Percentiles rank a stretch among this genome's conserved stretches.
These are phyloP conservation scores for Ilyonectria robusta DNA, from an alignment of 2,329 filamentous ascomycete species.

Conservation along the genomic window DNA sequence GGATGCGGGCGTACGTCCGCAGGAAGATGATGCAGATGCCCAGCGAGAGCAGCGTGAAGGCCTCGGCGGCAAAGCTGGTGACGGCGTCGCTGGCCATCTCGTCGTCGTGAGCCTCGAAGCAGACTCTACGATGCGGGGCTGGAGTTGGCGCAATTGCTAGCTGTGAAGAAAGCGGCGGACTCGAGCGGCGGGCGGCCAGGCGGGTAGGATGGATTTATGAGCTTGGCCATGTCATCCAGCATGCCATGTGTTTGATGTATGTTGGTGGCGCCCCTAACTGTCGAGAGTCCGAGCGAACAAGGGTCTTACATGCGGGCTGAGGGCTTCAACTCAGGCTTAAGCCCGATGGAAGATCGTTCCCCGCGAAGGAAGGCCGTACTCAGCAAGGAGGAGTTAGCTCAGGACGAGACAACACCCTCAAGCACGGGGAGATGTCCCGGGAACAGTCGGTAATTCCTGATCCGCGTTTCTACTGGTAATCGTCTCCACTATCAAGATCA, in stretches of 20 bases:
- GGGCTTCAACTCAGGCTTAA: neutral
- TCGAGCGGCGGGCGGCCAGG: neutral
- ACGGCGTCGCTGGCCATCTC: conserved; percentile 17
- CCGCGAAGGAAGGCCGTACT: neutral
- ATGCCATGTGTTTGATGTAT: neutral
- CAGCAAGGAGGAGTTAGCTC: too few relatives aligned
- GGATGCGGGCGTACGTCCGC: conserved; percentile 63
- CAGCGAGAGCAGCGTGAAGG: conserved; percentile 62
- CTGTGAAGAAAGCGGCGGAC: neutral
- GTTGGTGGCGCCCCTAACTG: neutral
- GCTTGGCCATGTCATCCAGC: neutral
- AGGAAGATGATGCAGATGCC: conserved; percentile 64
- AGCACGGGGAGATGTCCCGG: neutral
- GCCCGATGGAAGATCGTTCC: neutral
- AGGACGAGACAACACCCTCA: neutral
- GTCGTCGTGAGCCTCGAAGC: neutral
- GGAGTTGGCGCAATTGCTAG: neutral
- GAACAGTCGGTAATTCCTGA: neutral
- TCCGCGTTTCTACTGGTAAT: neutral
- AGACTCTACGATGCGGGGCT: neutral
- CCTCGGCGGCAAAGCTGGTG: conserved; percentile 42
- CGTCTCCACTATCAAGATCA: neutral
- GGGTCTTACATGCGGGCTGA: neutral
- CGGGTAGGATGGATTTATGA: conserved; percentile 17
- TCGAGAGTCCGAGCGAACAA: neutral